A percentile compares a stretch with the other conserved stretches of the same genome.
phyloP scores from a whole-genome alignment of 768 basidiomycete species.

The Gyrodon lividus region DNA sequence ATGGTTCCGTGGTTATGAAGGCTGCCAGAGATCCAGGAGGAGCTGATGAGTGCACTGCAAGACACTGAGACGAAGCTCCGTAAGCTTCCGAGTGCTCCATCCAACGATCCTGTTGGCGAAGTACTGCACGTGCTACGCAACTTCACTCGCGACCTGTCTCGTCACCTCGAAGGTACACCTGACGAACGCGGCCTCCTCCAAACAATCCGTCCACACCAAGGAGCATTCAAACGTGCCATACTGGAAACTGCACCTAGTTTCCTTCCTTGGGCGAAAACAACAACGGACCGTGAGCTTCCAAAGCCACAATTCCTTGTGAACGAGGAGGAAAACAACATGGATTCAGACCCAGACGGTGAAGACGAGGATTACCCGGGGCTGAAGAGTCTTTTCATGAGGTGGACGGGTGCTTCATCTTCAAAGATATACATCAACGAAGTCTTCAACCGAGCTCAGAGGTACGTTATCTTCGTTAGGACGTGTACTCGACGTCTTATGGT shows the following conservation, averaged over 20 bases:
- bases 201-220: conserved; percentile 46
- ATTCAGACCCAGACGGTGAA: background rate
- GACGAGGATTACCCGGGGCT: conserved; percentile 7
- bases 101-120: conserved; percentile 51
- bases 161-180: conserved; percentile 50
- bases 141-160: conserved; percentile 45
- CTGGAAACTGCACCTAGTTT: conserved; percentile 55
- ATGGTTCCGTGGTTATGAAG: conserved; percentile 31
- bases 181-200: conserved; percentile 52
- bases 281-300: conserved; percentile 2
- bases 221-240: conserved; percentile 46
- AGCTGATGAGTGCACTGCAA: conserved; percentile 46
- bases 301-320: conserved; percentile 33
- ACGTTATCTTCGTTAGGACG: conserved; percentile 16
- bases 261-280: conserved; percentile 38
- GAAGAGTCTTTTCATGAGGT: background rate
- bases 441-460: conserved; percentile 45
- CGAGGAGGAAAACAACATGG: conserved; percentile 36
- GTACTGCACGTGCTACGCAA: conserved; percentile 45
- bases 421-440: conserved; percentile 56
- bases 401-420: too few species aligned
- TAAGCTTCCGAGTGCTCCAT: conserved; percentile 47
- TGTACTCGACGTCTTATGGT: background rate
- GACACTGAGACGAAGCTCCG: conserved; percentile 34
- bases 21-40: conserved; percentile 57